Percentiles rank a stretch among this genome's conserved stretches.
phyloP scores from a whole-genome alignment of 176 grass and related monocot species.

The Coix lacrymajobi region DNA sequence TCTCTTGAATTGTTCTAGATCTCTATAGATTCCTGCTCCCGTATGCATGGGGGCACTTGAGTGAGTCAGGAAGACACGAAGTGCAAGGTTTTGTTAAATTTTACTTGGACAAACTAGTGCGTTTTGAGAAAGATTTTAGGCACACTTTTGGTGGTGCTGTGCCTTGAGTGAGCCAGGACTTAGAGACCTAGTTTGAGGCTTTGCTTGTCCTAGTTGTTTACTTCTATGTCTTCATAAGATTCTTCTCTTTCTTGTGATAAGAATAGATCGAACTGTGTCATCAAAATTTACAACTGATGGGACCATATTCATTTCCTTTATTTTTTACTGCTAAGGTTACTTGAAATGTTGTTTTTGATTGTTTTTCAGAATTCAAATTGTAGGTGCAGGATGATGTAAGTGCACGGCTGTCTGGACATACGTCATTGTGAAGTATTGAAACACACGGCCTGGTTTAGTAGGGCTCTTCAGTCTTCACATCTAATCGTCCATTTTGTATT shows the following conservation, averaged over 20 bases:
- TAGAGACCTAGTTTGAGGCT: background rate
- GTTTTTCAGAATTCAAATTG: background rate
- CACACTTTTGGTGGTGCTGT: background rate
- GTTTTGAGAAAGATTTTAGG: background rate
- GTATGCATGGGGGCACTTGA: no score
- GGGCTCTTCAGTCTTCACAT: no score
- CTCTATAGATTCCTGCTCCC: background rate
- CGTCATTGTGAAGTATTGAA: no score
- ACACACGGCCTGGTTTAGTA: no score
- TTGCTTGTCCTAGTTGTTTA: slow-evolving; percentile 4
- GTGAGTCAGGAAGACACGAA: no score
- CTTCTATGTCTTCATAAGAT: background rate
- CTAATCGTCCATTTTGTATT: no score
- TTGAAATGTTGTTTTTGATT: background rate
- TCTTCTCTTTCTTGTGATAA: background rate
- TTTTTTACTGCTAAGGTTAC: background rate
- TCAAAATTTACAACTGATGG: background rate
- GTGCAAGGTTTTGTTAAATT: background rate
- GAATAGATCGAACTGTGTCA: background rate
- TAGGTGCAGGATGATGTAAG: no score
- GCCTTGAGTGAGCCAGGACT: slow-evolving; percentile 1
- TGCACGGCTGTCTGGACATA: no score
- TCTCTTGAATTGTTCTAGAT: background rate
- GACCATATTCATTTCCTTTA: background rate
- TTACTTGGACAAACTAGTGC: background rate